Conservation (phyloP, 345 rosid species). For the Aegle marmelos region DNA sequence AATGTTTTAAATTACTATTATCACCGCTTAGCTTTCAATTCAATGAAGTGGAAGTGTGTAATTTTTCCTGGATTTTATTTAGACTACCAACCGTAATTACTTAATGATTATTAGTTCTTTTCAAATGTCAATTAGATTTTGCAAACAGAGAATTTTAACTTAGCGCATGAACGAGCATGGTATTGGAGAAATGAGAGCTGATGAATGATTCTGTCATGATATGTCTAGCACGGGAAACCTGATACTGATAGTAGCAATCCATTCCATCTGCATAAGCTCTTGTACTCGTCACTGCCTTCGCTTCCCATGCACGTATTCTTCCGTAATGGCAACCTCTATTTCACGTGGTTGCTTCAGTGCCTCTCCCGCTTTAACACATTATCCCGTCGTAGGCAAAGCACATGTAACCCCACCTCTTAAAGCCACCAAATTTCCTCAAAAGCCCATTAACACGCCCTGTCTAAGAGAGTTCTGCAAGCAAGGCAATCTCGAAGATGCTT, state of each 20-base stretch:
- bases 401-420: constrained; percentile 21
- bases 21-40: too few relatives aligned
- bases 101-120: too few relatives aligned
- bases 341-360: neutral
- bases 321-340: constrained; percentile 20
- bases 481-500: constrained; percentile 40
- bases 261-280: neutral
- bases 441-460: constrained; percentile 21
- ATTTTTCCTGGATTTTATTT: too few relatives aligned
- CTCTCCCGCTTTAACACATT: constrained; percentile 13
- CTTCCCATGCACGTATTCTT: constrained; percentile 16
- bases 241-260: neutral
- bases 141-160: too few relatives aligned
- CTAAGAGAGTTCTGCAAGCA: constrained; percentile 25
- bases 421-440: neutral
- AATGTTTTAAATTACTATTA: too few relatives aligned
- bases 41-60: too few relatives aligned
- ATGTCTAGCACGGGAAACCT: neutral
- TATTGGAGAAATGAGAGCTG: too few relatives aligned
- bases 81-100: too few relatives aligned
- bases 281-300: neutral
- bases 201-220: neutral
- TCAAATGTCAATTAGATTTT: too few relatives aligned
- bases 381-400: constrained; percentile 14
- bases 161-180: too few relatives aligned